Conservation (phyloP, 495 filamentous ascomycete species). For the Neurospora sublineolata region DNA sequence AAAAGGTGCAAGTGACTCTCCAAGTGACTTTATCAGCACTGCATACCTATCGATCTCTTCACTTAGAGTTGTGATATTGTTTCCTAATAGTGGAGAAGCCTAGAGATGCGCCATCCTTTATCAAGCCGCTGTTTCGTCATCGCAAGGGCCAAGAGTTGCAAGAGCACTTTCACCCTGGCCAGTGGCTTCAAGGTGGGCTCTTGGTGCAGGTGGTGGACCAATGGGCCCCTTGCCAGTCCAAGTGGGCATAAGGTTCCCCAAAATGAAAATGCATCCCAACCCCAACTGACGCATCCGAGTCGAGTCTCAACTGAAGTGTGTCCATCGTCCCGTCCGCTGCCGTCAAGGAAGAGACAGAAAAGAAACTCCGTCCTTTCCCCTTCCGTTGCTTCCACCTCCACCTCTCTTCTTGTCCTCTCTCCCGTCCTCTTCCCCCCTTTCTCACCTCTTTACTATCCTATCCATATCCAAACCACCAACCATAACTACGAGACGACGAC, state of each 20-base stretch:
- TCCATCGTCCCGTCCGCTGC: neutral
- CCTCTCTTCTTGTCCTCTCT: neutral
- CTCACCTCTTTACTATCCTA: neutral
- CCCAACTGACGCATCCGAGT: neutral
- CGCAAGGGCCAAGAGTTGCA: neutral
- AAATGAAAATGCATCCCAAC: neutral
- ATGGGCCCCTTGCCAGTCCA: neutral
- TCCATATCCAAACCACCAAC: neutral
- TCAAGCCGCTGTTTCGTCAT: neutral
- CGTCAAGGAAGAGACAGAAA: neutral
- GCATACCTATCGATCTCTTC: neutral
- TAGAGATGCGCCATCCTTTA: neutral
- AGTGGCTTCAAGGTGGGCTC: neutral
- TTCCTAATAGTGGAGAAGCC: neutral
- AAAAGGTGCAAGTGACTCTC: neutral
- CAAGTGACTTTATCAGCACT: neutral
- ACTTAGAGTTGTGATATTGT: neutral
- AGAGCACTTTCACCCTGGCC: neutral
- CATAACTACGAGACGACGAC: neutral
- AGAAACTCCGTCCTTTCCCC: conserved; percentile 1
- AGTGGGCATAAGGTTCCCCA: neutral
- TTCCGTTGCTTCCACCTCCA: neutral
- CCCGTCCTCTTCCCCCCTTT: neutral
- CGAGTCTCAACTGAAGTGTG: neutral
- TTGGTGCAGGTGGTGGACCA: neutral